A percentile compares a stretch with the other conserved stretches of the same genome.
Conservation (phyloP, 2,329 filamentous ascomycete species). For the Ambrosiella cleistominuta region DNA sequence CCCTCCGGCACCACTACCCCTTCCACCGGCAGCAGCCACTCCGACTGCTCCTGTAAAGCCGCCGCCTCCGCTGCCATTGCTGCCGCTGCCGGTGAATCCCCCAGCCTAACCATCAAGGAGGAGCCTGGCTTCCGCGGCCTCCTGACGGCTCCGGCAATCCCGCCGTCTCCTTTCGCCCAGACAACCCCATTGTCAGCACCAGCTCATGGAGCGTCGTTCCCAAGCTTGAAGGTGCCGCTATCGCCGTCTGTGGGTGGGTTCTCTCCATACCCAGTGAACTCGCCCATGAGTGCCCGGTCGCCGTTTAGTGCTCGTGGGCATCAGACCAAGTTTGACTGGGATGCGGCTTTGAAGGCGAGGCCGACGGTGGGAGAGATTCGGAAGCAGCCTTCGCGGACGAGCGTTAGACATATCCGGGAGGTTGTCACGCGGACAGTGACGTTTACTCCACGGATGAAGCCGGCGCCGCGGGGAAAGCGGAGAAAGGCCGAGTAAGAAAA, state of each 20-base stretch:
- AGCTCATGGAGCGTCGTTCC: slow-evolving; percentile 41
- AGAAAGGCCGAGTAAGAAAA: slow-evolving; percentile 42
- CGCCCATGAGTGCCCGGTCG: slow-evolving; percentile 56
- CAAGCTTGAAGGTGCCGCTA: slow-evolving; percentile 58
- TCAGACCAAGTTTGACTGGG: slow-evolving; percentile 64
- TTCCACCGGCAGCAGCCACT: slow-evolving; percentile 30
- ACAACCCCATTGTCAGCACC: slow-evolving; percentile 39
- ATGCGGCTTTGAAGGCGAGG: slow-evolving; percentile 44
- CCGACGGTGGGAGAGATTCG: slow-evolving; percentile 40
- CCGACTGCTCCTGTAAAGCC: slow-evolving; percentile 38
- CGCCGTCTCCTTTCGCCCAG: slow-evolving; percentile 34
- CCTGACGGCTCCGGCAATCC: slow-evolving; percentile 21
- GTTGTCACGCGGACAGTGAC: slow-evolving; percentile 90
- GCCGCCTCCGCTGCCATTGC: slow-evolving; percentile 21
- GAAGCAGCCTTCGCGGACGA: slow-evolving; percentile 37
- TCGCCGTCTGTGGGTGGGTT: slow-evolving; percentile 49
- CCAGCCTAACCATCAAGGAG: slow-evolving; percentile 16
- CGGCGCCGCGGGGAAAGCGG: slow-evolving; percentile 82
- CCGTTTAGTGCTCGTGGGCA: slow-evolving; percentile 53
- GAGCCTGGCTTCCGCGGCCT: slow-evolving; percentile 18
- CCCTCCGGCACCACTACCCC: slow-evolving; percentile 31
- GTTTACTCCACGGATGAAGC: slow-evolving; percentile 72
- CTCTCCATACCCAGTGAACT: slow-evolving; percentile 29
- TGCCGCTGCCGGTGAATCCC: slow-evolving; percentile 10
- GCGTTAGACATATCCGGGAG: slow-evolving; percentile 58